These are phyloP conservation scores for Dioszegia hungarica DNA, from an alignment of 768 basidiomycete species.

Conservation along the genomic window DNA sequence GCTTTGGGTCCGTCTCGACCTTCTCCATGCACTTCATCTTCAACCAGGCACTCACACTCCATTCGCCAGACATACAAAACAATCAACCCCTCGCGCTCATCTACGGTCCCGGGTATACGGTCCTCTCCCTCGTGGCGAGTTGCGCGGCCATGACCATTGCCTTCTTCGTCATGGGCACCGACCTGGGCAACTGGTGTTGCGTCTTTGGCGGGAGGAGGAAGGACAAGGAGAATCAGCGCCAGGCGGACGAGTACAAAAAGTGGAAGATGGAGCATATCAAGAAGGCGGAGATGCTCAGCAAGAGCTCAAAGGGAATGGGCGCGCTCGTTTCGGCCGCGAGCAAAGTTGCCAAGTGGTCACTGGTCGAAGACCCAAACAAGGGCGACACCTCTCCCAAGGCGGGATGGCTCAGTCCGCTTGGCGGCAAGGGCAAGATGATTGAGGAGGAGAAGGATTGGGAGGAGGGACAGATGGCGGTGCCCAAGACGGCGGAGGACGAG, in stretches of 20 bases:
- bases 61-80: background rate
- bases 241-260: slow-evolving; percentile 33
- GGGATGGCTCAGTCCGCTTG: background rate
- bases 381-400: background rate
- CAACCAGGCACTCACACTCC: slow-evolving; percentile 46
- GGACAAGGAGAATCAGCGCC: slow-evolving; percentile 7
- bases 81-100: slow-evolving; percentile 17
- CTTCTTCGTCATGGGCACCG: slow-evolving; percentile 49
- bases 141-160: slow-evolving; percentile 46
- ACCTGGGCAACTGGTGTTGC: slow-evolving; percentile 33
- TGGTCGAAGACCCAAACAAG: slow-evolving; percentile 6
- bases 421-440: background rate
- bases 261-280: slow-evolving; percentile 33
- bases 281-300: slow-evolving; percentile 6
- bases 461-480: background rate
- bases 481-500: slow-evolving; percentile 5
- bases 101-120: slow-evolving; percentile 46
- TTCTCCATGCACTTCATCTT: slow-evolving; percentile 51
- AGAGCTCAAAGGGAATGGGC: slow-evolving; percentile 19
- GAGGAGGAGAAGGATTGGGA: slow-evolving; percentile 11
- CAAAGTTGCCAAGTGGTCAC: slow-evolving; percentile 31
- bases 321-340: slow-evolving; percentile 23
- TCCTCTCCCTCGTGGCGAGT: slow-evolving; percentile 45
- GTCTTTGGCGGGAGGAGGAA: slow-evolving; percentile 5
- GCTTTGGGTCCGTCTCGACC: slow-evolving; percentile 48